Conservation (phyloP, 192 early-diverging fungal genomes). For the Phlyctochytrium planicorne region DNA sequence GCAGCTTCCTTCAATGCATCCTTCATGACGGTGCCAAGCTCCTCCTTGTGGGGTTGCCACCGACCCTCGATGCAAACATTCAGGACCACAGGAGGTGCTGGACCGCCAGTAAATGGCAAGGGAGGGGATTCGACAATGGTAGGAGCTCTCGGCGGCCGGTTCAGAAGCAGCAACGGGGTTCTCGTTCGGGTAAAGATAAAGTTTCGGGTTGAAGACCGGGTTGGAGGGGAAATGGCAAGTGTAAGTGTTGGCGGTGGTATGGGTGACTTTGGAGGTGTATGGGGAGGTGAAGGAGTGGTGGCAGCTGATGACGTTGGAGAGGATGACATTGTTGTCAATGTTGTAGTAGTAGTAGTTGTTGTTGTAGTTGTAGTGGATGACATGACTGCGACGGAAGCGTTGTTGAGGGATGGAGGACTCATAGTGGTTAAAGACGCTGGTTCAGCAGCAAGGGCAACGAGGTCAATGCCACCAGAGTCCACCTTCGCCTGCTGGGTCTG, state of each 20-base stretch:
- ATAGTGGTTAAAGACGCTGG: no score
- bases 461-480: no score
- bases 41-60: neutral
- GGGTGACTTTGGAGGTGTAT: neutral
- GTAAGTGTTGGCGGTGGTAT: neutral
- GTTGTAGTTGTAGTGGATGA: neutral
- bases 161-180: neutral
- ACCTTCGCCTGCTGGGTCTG: no score
- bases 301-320: neutral
- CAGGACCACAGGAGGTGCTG: neutral
- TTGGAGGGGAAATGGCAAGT: no score
- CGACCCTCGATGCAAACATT: neutral
- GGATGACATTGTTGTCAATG: neutral
- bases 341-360: neutral
- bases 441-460: no score
- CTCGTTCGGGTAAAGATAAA: no score
- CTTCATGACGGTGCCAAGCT: neutral
- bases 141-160: neutral
- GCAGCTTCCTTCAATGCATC: neutral
- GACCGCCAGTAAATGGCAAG: neutral
- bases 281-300: neutral
- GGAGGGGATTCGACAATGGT: neutral
- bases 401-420: no score
- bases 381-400: neutral
- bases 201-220: no score